phyloP scores from a whole-genome alignment of 345 rosid species.

The Salix koriyanagi region DNA sequence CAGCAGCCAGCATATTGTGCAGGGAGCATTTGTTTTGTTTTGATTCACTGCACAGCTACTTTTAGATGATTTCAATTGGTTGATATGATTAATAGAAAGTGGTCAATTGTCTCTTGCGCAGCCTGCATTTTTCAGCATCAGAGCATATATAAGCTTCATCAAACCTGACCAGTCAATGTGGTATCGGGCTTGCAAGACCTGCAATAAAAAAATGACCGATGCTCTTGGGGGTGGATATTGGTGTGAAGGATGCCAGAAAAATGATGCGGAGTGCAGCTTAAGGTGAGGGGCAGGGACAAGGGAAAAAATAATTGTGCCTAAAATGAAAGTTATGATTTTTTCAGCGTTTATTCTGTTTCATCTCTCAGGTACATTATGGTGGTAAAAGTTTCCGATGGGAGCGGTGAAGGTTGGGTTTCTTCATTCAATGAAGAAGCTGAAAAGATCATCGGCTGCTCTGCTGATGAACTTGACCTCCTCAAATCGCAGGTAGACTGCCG shows the following conservation, averaged over 20 bases:
- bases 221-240: slow-evolving; percentile 83
- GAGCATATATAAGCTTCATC: slow-evolving; percentile 69
- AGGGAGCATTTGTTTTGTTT: no score
- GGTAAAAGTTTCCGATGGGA: slow-evolving; percentile 59
- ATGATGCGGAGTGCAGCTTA: slow-evolving; percentile 62
- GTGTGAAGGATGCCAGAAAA: slow-evolving; percentile 98
- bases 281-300: slow-evolving; percentile 39
- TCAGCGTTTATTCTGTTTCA: background rate
- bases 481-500: slow-evolving; percentile 50
- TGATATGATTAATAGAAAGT: background rate
- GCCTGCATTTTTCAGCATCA: slow-evolving; percentile 68
- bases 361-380: slow-evolving; percentile 67
- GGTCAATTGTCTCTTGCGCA: slow-evolving; percentile 27
- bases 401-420: slow-evolving; percentile 79
- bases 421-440: slow-evolving; percentile 81
- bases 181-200: slow-evolving; percentile 92
- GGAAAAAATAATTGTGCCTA: background rate
- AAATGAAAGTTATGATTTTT: background rate
- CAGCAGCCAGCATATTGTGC: no score
- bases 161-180: slow-evolving; percentile 90
- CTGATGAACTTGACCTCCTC: slow-evolving; percentile 73
- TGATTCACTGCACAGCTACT: no score
- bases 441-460: slow-evolving; percentile 66
- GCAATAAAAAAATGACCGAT: slow-evolving; percentile 92
- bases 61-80: no score